These are phyloP conservation scores for Medicago ruthenica DNA, from an alignment of 306 rosid species.

Conservation along the genomic window DNA sequence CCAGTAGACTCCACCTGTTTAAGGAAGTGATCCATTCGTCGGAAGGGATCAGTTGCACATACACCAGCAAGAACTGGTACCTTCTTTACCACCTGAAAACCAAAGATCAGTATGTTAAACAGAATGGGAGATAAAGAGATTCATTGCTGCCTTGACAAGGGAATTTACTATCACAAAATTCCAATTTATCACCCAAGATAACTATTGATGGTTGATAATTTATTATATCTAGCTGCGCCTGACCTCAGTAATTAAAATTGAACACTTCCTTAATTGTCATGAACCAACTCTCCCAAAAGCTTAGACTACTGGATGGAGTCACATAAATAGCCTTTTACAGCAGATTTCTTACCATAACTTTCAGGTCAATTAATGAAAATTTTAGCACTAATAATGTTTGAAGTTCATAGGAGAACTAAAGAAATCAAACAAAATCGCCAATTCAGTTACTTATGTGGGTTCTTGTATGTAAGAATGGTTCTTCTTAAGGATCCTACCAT, in stretches of 20 bases:
- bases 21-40: constrained; percentile 84
- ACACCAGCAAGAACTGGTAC: constrained; percentile 93
- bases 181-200: not conserved
- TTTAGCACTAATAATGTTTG: not conserved
- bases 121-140: constrained; percentile 27
- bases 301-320: constrained; percentile 4
- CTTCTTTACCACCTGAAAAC: constrained; percentile 74
- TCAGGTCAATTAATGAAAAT: constrained; percentile 3
- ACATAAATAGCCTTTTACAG: not conserved
- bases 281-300: constrained; percentile 6
- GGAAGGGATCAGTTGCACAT: constrained; percentile 93
- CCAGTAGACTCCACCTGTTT: constrained; percentile 92
- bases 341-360: not conserved
- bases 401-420: constrained; percentile 8
- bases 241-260: constrained; percentile 11
- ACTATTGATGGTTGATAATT: constrained; percentile 4
- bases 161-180: constrained; percentile 5
- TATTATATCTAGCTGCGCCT: constrained; percentile 25
- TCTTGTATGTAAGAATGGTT: not conserved
- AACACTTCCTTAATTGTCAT: constrained; percentile 3
- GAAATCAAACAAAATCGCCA: not conserved
- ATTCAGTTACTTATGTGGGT: constrained; percentile 3
- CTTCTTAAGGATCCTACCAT: not conserved
- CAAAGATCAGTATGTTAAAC: constrained; percentile 32
- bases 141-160: constrained; percentile 17